Evolutionary conservation across 805 yeast species (phyloP).

Genomic region (Candida ovalis): DNA sequence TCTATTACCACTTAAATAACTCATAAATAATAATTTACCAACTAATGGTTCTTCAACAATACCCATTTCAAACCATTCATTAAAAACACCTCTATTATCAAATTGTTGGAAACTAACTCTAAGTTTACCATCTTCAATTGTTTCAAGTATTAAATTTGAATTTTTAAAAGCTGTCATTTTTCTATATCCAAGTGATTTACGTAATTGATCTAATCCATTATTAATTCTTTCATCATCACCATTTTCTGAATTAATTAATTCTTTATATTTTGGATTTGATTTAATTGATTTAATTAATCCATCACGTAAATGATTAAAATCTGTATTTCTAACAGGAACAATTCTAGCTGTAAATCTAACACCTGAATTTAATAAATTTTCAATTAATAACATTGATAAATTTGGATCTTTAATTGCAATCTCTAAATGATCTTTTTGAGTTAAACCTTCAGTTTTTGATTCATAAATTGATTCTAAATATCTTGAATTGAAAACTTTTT

Average conservation of each 20-base stretch:
- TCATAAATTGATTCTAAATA: constrained; percentile 34
- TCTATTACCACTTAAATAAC: constrained; percentile 66
- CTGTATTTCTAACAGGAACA: constrained; percentile 87
- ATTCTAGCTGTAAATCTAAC: constrained; percentile 69
- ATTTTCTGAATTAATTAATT: constrained; percentile 38
- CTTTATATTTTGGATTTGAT: constrained; percentile 59
- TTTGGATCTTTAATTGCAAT: constrained; percentile 48
- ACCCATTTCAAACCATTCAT: constrained; percentile 45
- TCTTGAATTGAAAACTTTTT: constrained; percentile 40
- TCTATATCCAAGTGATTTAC: constrained; percentile 51
- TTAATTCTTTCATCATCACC: constrained; percentile 32
- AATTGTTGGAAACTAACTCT: constrained; percentile 40
- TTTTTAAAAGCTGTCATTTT: constrained; percentile 75
- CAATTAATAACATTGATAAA: constrained; percentile 50
- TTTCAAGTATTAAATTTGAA: constrained; percentile 59
- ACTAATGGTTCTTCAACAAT: constrained; percentile 56
- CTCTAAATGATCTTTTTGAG: constrained; percentile 39
- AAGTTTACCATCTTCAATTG: constrained; percentile 45
- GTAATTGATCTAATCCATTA: constrained; percentile 62
- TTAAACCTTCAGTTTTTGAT: constrained; percentile 4
- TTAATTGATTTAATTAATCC: constrained; percentile 80
- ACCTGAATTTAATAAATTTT: constrained; percentile 53
- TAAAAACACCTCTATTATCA: constrained; percentile 31
- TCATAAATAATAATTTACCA: constrained; percentile 64
- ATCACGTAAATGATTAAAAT: constrained; percentile 83